phyloP scores from a whole-genome alignment of 345 rosid genomes.

The Murraya paniculata region DNA sequence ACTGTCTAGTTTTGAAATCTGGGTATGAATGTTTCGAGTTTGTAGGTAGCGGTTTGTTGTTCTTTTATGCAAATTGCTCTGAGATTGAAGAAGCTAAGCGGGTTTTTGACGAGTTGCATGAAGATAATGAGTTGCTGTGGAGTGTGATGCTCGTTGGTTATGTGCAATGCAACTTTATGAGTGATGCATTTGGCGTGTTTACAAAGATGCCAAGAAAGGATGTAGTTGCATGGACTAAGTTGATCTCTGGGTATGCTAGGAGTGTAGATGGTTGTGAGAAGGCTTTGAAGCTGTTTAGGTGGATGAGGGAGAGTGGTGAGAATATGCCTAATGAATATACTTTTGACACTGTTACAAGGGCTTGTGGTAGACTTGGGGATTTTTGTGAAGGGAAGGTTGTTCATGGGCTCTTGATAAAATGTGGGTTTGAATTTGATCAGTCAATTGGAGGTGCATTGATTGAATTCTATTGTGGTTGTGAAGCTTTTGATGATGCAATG shows the following conservation, averaged over 20 bases:
- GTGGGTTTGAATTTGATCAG: conserved; percentile 43
- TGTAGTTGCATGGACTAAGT: conserved; percentile 46
- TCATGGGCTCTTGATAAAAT: conserved; percentile 51
- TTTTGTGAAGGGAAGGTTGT: conserved; percentile 32
- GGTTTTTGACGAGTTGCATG: conserved; percentile 39
- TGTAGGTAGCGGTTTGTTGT: conserved; percentile 46
- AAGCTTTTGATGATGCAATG: conserved; percentile 44
- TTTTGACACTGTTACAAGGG: conserved; percentile 47
- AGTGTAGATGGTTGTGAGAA: conserved; percentile 29
- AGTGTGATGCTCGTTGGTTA: conserved; percentile 45
- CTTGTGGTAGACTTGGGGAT: conserved; percentile 38
- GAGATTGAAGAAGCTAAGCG: conserved; percentile 31
- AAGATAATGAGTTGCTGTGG: conserved; percentile 38
- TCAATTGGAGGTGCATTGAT: conserved; percentile 44
- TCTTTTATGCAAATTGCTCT: conserved; percentile 37
- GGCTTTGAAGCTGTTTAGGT: conserved; percentile 44
- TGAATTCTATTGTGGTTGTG: conserved; percentile 49
- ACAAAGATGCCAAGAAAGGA: conserved; percentile 41
- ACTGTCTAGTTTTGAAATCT: conserved; percentile 19
- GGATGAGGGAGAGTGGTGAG: conserved; percentile 39
- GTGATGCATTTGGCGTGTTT: conserved; percentile 41
- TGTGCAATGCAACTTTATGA: conserved; percentile 39
- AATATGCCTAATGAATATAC: conserved; percentile 55
- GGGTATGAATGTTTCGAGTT: conserved; percentile 35
- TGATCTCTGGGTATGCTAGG: conserved; percentile 48